Base-by-base conservation (phyloP, 2,329 filamentous ascomycete genomes). In the Colletotrichum tamarilloi region DNA sequence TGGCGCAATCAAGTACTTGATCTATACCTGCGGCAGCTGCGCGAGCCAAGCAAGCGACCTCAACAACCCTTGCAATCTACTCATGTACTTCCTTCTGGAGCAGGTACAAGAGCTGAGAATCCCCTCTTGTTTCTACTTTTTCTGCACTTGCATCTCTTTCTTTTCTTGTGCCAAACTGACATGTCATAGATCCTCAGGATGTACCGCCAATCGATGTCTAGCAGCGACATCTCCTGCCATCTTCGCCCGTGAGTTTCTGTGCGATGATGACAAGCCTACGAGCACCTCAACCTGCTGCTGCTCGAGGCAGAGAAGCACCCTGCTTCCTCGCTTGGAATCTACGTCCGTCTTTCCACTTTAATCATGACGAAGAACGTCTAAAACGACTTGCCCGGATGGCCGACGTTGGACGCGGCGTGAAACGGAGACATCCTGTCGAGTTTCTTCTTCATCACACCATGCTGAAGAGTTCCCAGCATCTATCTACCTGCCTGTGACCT, bases 151-250 rank as follows among this genome's bases (percentile, higher is more conserved):
- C 7, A 62, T 35, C 42, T 19, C n/a, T 38, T 52, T 32, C 60
- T 12, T 26, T 63, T 35, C 19, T 5, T 16, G 42, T 32, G 52
- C 60, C 24, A 24, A 32, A 53, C 49, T 26, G 60, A 22, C 14
- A 4, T 59, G 42, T 53, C 60, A 35, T 12, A 6, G 28, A 62
- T 52, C 42, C 14, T 53, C 58, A 30, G 22, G 35, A 49, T 53
- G n/a, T n/a, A 60, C 66, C 59, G 53, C 66, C 66, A 70, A 70
- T 73, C 60, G 66, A 46, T 64, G 19, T 26, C 55, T n/a, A 46
- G 42, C 32, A 26, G 70, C 42, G 67, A 73, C 70, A 73, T 73
- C 28, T 53, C 46, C 56, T 53, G 32, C 70, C 60, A 52, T 46
- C 30, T 28, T 24, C 53, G 49, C 60, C 32, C 53, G 67, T 59